Evolutionary conservation across 2,329 filamentous ascomycete genomes (phyloP), one percentile per base, ranked within the genome.

Genomic region (Aspergillus quadricinctus): DNA sequence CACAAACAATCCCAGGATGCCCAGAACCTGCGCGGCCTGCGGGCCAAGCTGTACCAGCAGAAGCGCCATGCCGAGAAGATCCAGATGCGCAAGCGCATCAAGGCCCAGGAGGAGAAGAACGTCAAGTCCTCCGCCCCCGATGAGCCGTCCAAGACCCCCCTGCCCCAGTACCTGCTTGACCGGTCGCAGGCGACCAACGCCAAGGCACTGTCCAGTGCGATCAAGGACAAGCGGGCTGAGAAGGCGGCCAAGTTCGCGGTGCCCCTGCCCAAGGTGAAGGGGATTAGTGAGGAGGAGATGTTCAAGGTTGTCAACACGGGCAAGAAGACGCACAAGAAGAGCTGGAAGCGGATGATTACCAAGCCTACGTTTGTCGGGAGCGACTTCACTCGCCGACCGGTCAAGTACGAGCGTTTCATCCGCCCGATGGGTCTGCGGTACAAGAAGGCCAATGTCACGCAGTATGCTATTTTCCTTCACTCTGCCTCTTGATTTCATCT

Each of bases 21-120:
- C 25, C 93, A 97, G 81, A 96, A 94, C 75, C 83, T 97, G 70
- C 88, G 89, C 60, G 94, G 94, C 63, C 85, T 97, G 67, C 83
- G 91, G 61, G 94, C 94, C 66, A 99, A 99, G 82, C 81, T 96
- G 69, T 88, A 94, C 80, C 88, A 93, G 75, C 88, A 97, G 84
- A 91, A 92, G 81, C 86, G 94, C 27, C 90, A 92, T 80, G 89
- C 92, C 75, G 92, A 99, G 82, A 99, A 99, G 88, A 96, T 96
- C 73, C 91, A 96, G 83, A 92, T 96, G 88, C 89, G 88, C 77
- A 96, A 96, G 83, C 81, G 87, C 70, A 95, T 99, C 83, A 90
- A 89, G 78, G 89, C 90, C 48, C 90, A 96, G 80, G 94, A 99
- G 78, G 90, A 97, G 81, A 88, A 91, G 78, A 95, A 97, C 72